These are phyloP conservation scores for Mucuna pruriens DNA, from an alignment of 306 rosid genomes.

Conservation along the genomic window DNA sequence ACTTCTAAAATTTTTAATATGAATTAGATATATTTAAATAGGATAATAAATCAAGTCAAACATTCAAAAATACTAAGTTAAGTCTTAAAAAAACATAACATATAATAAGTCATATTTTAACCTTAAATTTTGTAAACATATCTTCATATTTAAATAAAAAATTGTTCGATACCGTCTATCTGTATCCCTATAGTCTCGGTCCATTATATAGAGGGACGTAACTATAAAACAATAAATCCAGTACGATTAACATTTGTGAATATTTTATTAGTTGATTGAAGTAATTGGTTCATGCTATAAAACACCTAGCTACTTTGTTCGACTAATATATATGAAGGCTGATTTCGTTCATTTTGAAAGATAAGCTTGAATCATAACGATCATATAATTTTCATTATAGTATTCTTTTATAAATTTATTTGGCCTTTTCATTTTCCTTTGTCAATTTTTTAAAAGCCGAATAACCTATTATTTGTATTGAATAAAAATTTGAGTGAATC, in stretches of 20 bases:
- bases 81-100: too few relatives aligned
- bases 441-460: background rate
- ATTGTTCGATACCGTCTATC: too few relatives aligned
- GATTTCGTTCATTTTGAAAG: background rate
- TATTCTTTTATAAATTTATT: background rate
- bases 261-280: background rate
- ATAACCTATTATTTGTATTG: background rate
- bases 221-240: background rate
- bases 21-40: too few relatives aligned
- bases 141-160: too few relatives aligned
- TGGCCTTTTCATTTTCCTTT: background rate
- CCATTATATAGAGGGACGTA: background rate
- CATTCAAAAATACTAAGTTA: too few relatives aligned
- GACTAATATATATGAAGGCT: background rate
- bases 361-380: background rate
- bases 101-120: too few relatives aligned
- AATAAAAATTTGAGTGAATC: constrained; percentile 3
- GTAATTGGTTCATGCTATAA: background rate
- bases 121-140: too few relatives aligned
- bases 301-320: background rate
- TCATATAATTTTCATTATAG: background rate
- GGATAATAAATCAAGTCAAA: too few relatives aligned
- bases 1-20: too few relatives aligned
- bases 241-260: background rate
- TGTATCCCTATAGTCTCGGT: too few relatives aligned